These are phyloP conservation scores for Phytophthora hibernalis DNA, from an alignment of 352 stramenopile species.

Conservation along the genomic window DNA sequence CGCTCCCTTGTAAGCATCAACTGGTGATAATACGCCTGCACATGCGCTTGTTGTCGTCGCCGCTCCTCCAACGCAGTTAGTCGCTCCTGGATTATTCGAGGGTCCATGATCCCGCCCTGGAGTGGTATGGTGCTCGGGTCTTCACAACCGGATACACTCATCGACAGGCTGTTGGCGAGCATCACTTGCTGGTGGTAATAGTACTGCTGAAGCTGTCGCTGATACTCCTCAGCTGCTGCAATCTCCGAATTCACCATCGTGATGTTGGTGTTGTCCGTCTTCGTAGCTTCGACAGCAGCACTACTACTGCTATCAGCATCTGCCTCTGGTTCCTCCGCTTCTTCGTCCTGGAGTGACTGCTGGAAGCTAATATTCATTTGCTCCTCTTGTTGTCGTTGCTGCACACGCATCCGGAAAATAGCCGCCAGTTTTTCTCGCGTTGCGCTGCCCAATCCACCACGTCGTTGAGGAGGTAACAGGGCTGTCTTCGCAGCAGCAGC, in stretches of 20 bases:
- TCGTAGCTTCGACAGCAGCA: not conserved
- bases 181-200: constrained; percentile 76
- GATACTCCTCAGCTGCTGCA: constrained; percentile 51
- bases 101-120: constrained; percentile 63
- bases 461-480: constrained; percentile 12
- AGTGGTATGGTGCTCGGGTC: constrained; percentile 33
- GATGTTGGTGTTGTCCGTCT: constrained; percentile 7
- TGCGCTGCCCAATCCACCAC: constrained; percentile 25
- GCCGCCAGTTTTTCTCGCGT: constrained; percentile 62
- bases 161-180: constrained; percentile 43
- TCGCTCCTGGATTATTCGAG: constrained; percentile 66
- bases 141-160: constrained; percentile 32
- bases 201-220: constrained; percentile 67
- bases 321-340: constrained; percentile 8
- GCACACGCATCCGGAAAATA: constrained; percentile 70
- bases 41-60: constrained; percentile 54
- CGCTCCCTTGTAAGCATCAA: constrained; percentile 52
- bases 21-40: constrained; percentile 67
- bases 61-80: constrained; percentile 62
- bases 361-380: constrained; percentile 37
- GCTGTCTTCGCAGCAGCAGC: constrained; percentile 12
- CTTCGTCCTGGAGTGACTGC: constrained; percentile 40
- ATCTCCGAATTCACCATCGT: constrained; percentile 18
- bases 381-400: constrained; percentile 53
- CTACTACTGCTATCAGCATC: not conserved